phyloP scores from a whole-genome alignment of 2,329 filamentous ascomycete species.

The Ampelomyces quisqualis region DNA sequence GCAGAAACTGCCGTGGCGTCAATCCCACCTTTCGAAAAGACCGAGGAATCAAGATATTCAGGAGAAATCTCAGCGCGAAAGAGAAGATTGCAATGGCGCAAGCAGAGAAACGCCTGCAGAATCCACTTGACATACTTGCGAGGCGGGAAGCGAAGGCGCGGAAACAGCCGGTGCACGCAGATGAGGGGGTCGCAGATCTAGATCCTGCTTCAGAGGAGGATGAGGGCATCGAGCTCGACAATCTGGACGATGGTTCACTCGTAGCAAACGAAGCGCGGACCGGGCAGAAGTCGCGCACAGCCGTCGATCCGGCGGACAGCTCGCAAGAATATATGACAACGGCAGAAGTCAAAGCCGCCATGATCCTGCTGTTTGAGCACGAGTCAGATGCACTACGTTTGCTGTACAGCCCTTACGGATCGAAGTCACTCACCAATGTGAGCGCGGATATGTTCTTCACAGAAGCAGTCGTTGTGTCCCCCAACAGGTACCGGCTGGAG shows the following conservation, averaged over 20 bases:
- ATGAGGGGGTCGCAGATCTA: conserved; percentile 71
- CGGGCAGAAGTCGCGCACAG: conserved; percentile 45
- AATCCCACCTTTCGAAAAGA: conserved; percentile 82
- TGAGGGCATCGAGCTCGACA: conserved; percentile 39
- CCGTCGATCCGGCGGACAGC: conserved; percentile 31
- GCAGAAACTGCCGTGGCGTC: conserved; percentile 60
- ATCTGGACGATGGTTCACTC: conserved; percentile 52
- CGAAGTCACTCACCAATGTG: conserved; percentile 57
- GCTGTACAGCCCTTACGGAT: conserved; percentile 77
- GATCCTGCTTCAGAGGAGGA: conserved; percentile 49
- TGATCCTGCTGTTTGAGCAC: conserved; percentile 79
- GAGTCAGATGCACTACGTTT: conserved; percentile 81
- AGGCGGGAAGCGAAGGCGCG: conserved; percentile 48
- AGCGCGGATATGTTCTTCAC: conserved; percentile 93
- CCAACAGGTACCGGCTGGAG: conserved; percentile 87
- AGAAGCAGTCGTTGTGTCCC: conserved; percentile 80
- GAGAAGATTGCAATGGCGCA: conserved; percentile 76
- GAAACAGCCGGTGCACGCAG: conserved; percentile 53
- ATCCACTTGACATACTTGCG: conserved; percentile 66
- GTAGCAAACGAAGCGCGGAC: conserved; percentile 51
- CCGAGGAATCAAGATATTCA: conserved; percentile 88
- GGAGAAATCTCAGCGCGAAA: conserved; percentile 73
- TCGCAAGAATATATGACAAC: conserved; percentile 76
- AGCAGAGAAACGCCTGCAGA: conserved; percentile 64
- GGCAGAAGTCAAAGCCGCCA: conserved; percentile 76